phyloP scores from a whole-genome alignment of 306 rosid species.

The Casuarina glauca region DNA sequence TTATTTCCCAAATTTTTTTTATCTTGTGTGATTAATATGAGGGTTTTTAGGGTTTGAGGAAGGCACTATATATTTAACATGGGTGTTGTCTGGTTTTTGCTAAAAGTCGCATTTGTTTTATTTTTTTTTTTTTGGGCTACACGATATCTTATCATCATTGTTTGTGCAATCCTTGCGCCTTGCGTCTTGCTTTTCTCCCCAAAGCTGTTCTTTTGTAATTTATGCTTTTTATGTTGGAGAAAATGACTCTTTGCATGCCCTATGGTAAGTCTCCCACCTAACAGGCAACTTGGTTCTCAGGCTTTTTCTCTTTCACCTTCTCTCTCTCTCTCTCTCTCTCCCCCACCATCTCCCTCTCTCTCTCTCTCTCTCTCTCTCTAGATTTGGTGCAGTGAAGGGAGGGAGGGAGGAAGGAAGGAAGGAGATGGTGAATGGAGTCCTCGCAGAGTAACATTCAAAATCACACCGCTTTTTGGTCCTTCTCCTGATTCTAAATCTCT shows the following conservation, averaged over 20 bases:
- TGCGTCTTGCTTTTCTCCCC: slow-evolving; percentile 12
- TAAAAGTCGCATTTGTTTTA: slow-evolving; percentile 16
- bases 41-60: slow-evolving; percentile 59
- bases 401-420: too few relatives aligned
- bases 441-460: slow-evolving; percentile 18
- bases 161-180: slow-evolving; percentile 42
- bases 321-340: too few relatives aligned
- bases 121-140: slow-evolving; percentile 17
- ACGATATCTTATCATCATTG: slow-evolving; percentile 61
- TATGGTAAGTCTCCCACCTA: slow-evolving; percentile 54
- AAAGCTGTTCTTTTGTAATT: slow-evolving; percentile 31
- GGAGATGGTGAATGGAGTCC: slow-evolving; percentile 44
- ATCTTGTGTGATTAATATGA: slow-evolving; percentile 59
- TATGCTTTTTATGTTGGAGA: slow-evolving; percentile 38
- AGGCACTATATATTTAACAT: slow-evolving; percentile 47
- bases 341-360: too few relatives aligned
- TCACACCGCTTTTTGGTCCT: slow-evolving; percentile 32
- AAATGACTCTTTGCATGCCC: slow-evolving; percentile 39
- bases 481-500: slow-evolving; percentile 28
- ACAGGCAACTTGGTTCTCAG: slow-evolving; percentile 35
- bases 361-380: slow-evolving; percentile 14
- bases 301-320: not conserved
- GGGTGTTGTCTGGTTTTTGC: slow-evolving; percentile 36
- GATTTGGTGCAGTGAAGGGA: slow-evolving; percentile 34
- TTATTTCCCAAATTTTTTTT: slow-evolving; percentile 39